Base-by-base conservation (phyloP, 2,329 filamentous ascomycete genomes). In the Trichoderma hamatum region DNA sequence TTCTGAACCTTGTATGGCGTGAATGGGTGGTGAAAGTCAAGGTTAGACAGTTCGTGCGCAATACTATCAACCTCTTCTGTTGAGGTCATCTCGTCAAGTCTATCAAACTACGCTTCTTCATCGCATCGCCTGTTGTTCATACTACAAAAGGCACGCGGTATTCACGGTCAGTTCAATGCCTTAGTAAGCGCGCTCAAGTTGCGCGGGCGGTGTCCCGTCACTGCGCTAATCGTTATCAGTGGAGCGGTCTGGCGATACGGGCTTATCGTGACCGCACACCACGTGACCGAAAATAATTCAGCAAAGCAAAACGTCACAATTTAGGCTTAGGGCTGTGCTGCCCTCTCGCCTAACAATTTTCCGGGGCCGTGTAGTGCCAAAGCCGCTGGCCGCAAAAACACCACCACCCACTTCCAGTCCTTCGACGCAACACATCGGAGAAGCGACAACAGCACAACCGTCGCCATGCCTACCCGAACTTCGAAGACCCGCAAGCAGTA, bases 1-100 rank as follows among this genome's bases (percentile, higher is more conserved):
- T 90, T 84, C 76, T 97, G 94, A 54, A 97, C 96, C 64, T 92
- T 86, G 78, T 97, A 97, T 0, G 94, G 94, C 34, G 89, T 88
- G 78, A 90, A 97, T 0, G 94, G 94, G 76, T 97, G 94, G 75
- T 96, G 88, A 77, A 97, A 97, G 74, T 94, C 84, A 46, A 84
- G 76, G 3, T 79, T 78, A 21, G 75, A 74, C 21, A 80, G 51
- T 7, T 60, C 56, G 11, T 58, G 66, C 0, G 74, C 68, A 28
- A 76, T 70, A 55, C 69, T 66, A 3, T 76, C 70, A 32, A 74
- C 52, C 0, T 64, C 68, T 6, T 68, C 64, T 14, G 43, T 55
- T 66, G 67, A 62, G 68, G 46, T 58, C 70, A 72, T 73, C 13
- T 43, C 58, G 39, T 52, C 67, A 59, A 51, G 9, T 59, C 46